phyloP scores from a whole-genome alignment of 2,329 filamentous ascomycete species.

The Diaporthe longicolla region DNA sequence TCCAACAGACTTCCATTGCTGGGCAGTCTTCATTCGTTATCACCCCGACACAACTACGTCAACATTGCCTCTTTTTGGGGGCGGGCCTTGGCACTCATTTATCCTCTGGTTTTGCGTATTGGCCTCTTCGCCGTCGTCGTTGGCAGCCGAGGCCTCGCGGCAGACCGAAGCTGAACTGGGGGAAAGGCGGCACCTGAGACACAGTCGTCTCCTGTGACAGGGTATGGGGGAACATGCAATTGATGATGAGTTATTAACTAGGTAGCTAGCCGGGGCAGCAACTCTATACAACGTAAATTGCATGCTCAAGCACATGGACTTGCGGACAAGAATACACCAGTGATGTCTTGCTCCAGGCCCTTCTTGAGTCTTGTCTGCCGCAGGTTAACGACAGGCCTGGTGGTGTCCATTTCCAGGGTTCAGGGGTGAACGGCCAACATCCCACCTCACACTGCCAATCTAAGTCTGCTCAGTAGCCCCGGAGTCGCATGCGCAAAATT shows the following conservation, averaged over 20 bases:
- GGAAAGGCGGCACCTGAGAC: background rate
- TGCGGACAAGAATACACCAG: background rate
- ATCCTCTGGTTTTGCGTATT: constrained; percentile 23
- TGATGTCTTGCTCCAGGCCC: constrained; percentile 1
- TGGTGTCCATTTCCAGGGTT: constrained; percentile 21
- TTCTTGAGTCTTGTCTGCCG: constrained; percentile 22
- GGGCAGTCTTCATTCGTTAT: background rate
- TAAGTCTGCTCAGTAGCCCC: constrained; percentile 10
- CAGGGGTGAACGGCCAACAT: constrained; percentile 20
- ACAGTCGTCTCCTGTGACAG: constrained; percentile 9
- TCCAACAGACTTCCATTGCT: constrained; percentile 11
- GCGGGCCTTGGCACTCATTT: background rate
- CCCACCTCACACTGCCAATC: constrained; percentile 28
- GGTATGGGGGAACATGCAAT: constrained; percentile 4
- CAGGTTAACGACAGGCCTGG: constrained; percentile 3
- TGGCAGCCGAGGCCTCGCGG: constrained; percentile 6
- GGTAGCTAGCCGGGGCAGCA: constrained; percentile 21
- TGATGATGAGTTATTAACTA: constrained; percentile 26
- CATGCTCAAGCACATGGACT: constrained; percentile 8
- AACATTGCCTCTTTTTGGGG: background rate
- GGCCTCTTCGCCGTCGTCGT: background rate
- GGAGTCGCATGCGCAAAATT: constrained; percentile 9
- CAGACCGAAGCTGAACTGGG: constrained; percentile 3
- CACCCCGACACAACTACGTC: background rate
- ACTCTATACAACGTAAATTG: constrained; percentile 22